Evolutionary conservation across 495 filamentous ascomycete genomes (phyloP), one percentile per base, ranked within the genome.

Genomic region (Penicillium steckii): DNA sequence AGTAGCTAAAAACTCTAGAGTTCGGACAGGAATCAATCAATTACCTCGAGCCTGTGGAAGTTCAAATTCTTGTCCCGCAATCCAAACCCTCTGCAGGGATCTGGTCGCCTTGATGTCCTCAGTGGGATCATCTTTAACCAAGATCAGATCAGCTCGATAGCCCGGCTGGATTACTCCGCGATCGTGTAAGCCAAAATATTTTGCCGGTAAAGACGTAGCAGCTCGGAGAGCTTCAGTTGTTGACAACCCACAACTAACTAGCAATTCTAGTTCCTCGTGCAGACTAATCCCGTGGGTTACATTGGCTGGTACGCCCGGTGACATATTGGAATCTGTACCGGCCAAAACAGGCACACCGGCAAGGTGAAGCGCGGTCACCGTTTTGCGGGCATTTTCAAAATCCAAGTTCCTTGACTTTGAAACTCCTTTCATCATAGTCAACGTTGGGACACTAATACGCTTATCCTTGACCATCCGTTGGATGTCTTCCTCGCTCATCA

Each of bases 71-170:
- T 48, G 29, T 12, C 50, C 41, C 7, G 18, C 42, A 45, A 46
- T 63, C 70, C 70, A 76, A 3, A 76, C 61, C 19, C 52, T 55
- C 2, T 57, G 46, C 29, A 76, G 62, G 4, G 62, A 56, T 26
- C 50, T 22, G 6, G 70, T 69, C 15, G 67, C 69, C 4, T 53
- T 57, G 30, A 78, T 71, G 53, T 76, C 62, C 38, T 56, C 44
- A 21, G 69, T 35, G 5, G 73, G 72, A 50, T 78, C 59, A 19
- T 59, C 69, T 26, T 65, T 55, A 30, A 78, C 42, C 22, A 76
- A 59, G 8, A 78, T 30, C 12, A 76, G 38, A 45, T 78, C 75
- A 0, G 75, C 72, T 17, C 66, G 61, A 51, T 57, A 62, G 15
- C 73, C 70, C 1, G 59, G 50, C 12, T 30, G 51, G 53, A 78